A percentile compares a stretch with the other conserved stretches of the same genome.
Evolutionary conservation across 345 rosid genomes (phyloP).

Genomic region (Brassica carinata): DNA sequence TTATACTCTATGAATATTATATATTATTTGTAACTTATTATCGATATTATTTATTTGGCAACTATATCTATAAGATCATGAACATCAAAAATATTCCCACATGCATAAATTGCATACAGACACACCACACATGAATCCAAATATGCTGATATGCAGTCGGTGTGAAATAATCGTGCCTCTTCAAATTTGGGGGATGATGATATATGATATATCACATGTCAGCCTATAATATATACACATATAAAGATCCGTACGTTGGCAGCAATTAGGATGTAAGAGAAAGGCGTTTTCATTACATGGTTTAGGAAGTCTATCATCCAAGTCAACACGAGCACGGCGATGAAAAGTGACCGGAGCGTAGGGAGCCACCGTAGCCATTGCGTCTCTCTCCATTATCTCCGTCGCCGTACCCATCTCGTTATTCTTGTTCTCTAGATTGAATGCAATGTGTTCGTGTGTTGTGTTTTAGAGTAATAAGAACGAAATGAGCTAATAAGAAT

Average conservation of each 20-base stretch:
- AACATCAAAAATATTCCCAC: background rate
- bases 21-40: too few relatives aligned
- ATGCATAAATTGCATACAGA: background rate
- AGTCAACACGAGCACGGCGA: conserved; percentile 59
- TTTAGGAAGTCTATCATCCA: conserved; percentile 60
- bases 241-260: background rate
- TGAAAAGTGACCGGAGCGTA: conserved; percentile 69
- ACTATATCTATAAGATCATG: background rate
- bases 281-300: conserved; percentile 55
- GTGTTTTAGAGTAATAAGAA: conserved; percentile 5
- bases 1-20: too few relatives aligned
- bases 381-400: conserved; percentile 46
- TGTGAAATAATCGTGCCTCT: background rate
- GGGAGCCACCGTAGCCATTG: conserved; percentile 73
- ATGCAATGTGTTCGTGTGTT: conserved; percentile 10
- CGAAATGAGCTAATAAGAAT: background rate
- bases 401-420: conserved; percentile 26
- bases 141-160: background rate
- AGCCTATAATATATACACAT: background rate
- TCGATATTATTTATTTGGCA: background rate
- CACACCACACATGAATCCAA: too few relatives aligned
- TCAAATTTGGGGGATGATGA: background rate
- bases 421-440: background rate
- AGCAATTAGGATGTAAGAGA: background rate
- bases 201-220: background rate